Conservation (phyloP, 2,329 filamentous ascomycete genomes). For the Botrytis paeoniae region DNA sequence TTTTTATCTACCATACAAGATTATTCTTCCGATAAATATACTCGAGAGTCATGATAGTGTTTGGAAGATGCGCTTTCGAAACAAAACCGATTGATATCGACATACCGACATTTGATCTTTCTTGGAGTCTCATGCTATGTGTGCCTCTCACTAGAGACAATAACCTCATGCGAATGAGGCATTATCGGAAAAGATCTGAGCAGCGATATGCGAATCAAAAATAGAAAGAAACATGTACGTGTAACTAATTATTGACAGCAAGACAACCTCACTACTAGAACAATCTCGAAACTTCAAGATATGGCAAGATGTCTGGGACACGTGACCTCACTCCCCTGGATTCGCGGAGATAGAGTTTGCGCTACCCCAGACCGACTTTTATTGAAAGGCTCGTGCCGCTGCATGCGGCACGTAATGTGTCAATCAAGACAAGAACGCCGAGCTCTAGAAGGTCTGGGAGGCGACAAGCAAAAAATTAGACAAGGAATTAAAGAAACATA, state of each 20-base stretch:
- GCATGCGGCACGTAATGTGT: not conserved
- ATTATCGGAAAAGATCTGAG: not conserved
- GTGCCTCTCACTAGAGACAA: not conserved
- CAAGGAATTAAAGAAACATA: not conserved
- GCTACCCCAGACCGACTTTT: constrained; percentile 16
- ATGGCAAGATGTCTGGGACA: not conserved
- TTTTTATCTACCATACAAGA: not conserved
- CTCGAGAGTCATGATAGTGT: not conserved
- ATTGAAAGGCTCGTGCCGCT: not conserved
- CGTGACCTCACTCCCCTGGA: not conserved
- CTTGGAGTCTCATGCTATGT: not conserved
- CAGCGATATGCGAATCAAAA: not conserved
- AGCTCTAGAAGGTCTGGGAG: not conserved
- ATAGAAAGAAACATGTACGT: not conserved
- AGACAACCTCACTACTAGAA: not conserved
- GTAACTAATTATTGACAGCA: not conserved
- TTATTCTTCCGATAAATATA: not conserved
- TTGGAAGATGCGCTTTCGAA: not conserved
- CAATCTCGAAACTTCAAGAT: constrained; percentile 12
- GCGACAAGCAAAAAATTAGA: not conserved
- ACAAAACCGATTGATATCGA: not conserved
- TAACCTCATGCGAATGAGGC: not conserved
- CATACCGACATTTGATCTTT: not conserved
- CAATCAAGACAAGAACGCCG: not conserved
- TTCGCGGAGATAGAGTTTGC: constrained; percentile 12